Base-by-base conservation (phyloP, 2,329 filamentous ascomycete genomes). In the Exophiala spinifera region DNA sequence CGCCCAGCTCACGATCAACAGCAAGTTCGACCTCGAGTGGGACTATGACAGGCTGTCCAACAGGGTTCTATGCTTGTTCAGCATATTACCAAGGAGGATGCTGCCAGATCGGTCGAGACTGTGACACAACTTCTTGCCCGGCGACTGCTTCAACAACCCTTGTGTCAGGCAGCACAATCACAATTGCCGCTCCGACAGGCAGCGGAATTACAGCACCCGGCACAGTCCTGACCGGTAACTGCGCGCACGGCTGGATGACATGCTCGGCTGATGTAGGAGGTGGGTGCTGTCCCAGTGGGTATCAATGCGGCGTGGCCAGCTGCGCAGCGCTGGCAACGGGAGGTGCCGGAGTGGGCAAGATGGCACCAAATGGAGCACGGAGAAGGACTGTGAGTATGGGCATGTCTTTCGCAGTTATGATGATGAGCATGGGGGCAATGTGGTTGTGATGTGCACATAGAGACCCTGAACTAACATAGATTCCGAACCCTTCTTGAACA, bases 1-100 rank as follows among this genome's bases (percentile, higher is more conserved):
- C 70, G 4, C 70, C 72, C 23, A 69, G 75, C 11, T 67, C 75
- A 1, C 63, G 64, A 4, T 66, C 63, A 28, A 62, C 69, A 43
- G 52, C 65, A 8, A 21, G 19, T 10, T 11, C 42, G 23, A 44
- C 20, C 42, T 23, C 19, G 10, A 28, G 42, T 39, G 59, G 64
- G 45, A 66, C 62, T 3, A 62, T 65, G 14, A 70, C 69, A 7
- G 66, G 79, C 63, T 97, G 92, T 64, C 92, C 92, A 0, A 91
- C 86, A 0, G 91, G 91, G 2, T 97, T 91, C 76, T 97, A 97
- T 70, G 86, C 89, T 47, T 97, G 92, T 71, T 82, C 86, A 2
- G 92, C 92, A 1, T 84, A 85, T 56, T 89, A 91, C 55, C 76
- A 80, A 1, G 90, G 88, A 13, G 90, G 90, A 17, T 97, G 92